These are phyloP conservation scores for Sphenostylis stenocarpa DNA, from an alignment of 306 rosid species.

Conservation along the genomic window DNA sequence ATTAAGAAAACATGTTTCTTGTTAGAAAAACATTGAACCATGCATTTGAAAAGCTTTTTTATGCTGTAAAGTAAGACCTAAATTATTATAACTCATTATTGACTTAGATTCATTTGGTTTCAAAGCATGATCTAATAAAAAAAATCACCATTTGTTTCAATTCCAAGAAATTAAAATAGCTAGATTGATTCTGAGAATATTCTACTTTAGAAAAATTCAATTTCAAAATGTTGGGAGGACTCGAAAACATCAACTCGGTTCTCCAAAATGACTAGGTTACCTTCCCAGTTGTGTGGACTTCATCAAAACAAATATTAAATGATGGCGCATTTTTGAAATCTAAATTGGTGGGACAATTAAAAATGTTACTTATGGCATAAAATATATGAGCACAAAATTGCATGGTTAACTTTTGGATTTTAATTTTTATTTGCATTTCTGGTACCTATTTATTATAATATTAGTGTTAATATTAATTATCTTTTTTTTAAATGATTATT, in stretches of 20 bases:
- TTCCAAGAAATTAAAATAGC: conserved; percentile 5
- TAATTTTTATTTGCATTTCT: too few species aligned
- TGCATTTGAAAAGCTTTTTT: conserved; percentile 14
- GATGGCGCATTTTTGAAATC: not conserved
- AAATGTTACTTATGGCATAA: too few species aligned
- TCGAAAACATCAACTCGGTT: not conserved
- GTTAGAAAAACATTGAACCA: conserved; percentile 17
- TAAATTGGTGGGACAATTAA: too few species aligned
- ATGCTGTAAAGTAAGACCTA: conserved; percentile 30
- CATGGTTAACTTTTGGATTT: too few species aligned
- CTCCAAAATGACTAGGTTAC: not conserved
- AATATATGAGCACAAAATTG: too few species aligned
- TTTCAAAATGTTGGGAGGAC: not conserved
- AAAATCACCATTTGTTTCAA: not conserved
- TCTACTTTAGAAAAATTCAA: not conserved
- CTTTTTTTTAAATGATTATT: too few species aligned
- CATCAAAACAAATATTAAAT: not conserved
- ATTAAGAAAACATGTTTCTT: conserved; percentile 10
- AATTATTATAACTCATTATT: not conserved
- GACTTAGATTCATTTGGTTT: conserved; percentile 2
- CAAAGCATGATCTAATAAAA: not conserved
- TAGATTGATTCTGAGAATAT: not conserved
- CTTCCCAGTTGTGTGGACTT: not conserved
- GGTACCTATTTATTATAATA: too few species aligned
- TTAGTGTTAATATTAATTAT: too few species aligned